These are phyloP conservation scores for Babesia ovata DNA, from an alignment of 169 alveolate species.

Conservation along the genomic window DNA sequence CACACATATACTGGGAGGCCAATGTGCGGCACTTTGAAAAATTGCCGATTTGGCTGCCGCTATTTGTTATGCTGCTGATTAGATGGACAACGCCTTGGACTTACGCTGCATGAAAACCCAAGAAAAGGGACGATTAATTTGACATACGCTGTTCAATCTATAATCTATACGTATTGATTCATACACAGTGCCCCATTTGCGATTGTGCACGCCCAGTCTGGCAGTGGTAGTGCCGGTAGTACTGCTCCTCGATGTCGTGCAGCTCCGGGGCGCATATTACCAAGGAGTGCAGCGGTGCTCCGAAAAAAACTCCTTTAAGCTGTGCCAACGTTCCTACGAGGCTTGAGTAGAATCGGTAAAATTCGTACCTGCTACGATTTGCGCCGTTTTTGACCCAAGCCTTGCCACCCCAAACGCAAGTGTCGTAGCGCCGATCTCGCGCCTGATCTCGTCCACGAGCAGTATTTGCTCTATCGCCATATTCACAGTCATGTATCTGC, in stretches of 20 bases:
- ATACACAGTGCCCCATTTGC: not conserved
- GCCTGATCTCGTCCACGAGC: conserved; percentile 80
- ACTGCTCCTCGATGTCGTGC: conserved; percentile 90
- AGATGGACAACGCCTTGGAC: too few species aligned
- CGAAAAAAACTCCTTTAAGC: conserved; percentile 85
- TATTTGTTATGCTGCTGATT: too few species aligned
- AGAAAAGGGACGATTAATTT: too few species aligned
- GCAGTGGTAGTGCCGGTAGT: conserved; percentile 60
- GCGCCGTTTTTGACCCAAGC: conserved; percentile 87
- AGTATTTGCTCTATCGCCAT: conserved; percentile 89
- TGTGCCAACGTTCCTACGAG: conserved; percentile 69
- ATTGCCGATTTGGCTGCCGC: too few species aligned
- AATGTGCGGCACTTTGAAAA: too few species aligned
- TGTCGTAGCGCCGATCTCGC: not conserved
- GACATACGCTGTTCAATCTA: too few species aligned
- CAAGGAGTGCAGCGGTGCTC: conserved; percentile 94
- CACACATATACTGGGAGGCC: too few species aligned
- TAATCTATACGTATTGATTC: not conserved
- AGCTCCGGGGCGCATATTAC: conserved; percentile 88
- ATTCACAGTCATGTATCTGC: conserved; percentile 88
- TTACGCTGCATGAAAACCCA: too few species aligned
- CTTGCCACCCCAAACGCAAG: conserved; percentile 92
- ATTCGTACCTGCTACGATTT: conserved; percentile 79
- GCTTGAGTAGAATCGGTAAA: conserved; percentile 33
- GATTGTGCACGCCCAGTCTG: not conserved